Evolutionary conservation across 73 alveolate genomes (phyloP).

Genomic region (Tetrahymena elliotti): DNA sequence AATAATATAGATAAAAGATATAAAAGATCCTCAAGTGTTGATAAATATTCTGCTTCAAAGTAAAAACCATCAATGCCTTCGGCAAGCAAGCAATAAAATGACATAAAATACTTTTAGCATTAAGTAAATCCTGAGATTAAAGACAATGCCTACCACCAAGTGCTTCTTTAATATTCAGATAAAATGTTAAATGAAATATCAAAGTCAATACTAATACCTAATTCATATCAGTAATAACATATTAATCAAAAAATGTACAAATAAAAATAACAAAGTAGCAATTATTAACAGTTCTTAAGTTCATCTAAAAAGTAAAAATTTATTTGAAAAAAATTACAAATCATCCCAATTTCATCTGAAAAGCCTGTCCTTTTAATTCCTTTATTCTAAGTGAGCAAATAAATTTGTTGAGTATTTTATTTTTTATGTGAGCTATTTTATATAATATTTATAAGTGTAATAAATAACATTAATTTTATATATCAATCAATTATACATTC

Average conservation of each 20-base stretch:
- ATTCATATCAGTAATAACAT: not conserved
- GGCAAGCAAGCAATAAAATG: not conserved
- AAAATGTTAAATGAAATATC: not conserved
- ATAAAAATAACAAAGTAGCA: not conserved
- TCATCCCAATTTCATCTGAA: no score
- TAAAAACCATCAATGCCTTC: not conserved
- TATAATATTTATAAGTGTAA: no score
- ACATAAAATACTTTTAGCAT: not conserved
- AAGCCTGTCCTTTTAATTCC: no score
- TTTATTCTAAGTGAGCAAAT: no score
- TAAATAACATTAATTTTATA: no score
- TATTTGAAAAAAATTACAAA: not conserved
- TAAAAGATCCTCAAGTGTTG: not conserved
- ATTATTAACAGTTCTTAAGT: not conserved
- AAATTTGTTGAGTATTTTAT: no score
- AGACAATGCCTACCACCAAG: not conserved
- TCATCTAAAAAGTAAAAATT: not conserved
- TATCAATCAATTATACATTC: no score
- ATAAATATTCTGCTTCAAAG: not conserved
- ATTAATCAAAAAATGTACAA: not conserved
- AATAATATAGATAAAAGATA: not conserved
- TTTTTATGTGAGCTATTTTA: no score
- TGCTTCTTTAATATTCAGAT: not conserved
- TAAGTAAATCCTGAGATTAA: not conserved
- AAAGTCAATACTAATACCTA: not conserved